These are phyloP conservation scores for Hemisphaericaspora nanyangensis DNA, from an alignment of 805 yeast species.

Conservation along the genomic window DNA sequence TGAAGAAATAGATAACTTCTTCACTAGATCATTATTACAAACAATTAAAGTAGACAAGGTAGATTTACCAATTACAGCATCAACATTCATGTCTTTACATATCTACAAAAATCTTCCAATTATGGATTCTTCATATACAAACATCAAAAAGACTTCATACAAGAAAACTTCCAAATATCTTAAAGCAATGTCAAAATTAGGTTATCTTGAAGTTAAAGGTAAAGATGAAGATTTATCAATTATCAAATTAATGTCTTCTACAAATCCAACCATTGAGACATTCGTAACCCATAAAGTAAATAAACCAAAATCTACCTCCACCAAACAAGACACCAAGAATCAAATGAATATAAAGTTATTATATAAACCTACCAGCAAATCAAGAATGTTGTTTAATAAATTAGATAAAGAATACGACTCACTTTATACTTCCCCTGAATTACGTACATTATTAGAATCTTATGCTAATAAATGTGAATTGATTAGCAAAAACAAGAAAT, in stretches of 20 bases:
- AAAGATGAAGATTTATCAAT: constrained; percentile 78
- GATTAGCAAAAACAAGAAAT: constrained; percentile 50
- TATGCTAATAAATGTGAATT: constrained; percentile 56
- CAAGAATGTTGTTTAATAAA: constrained; percentile 45
- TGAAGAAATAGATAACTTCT: constrained; percentile 72
- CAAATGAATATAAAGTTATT: constrained; percentile 33
- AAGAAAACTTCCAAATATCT: constrained; percentile 82
- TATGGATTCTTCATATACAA: constrained; percentile 49
- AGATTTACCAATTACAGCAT: constrained; percentile 65
- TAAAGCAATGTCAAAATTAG: constrained; percentile 79
- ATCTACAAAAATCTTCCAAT: constrained; percentile 72
- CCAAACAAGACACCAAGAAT: constrained; percentile 14
- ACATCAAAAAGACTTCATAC: constrained; percentile 81
- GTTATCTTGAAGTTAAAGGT: constrained; percentile 69
- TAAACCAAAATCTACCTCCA: constrained; percentile 17
- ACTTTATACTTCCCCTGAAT: constrained; percentile 51
- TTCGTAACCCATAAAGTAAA: constrained; percentile 55
- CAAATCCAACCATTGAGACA: constrained; percentile 45
- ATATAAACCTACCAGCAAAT: constrained; percentile 55
- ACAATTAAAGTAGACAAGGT: constrained; percentile 56
- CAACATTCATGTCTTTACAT: constrained; percentile 70
- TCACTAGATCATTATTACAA: constrained; percentile 66
- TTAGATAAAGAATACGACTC: constrained; percentile 31
- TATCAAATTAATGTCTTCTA: constrained; percentile 43
- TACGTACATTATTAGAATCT: constrained; percentile 48